A percentile compares a stretch with the other conserved stretches of the same genome.
These are phyloP conservation scores for Penstemon barbatus DNA, from an alignment of 257 asterid genomes.

Conservation along the genomic window DNA sequence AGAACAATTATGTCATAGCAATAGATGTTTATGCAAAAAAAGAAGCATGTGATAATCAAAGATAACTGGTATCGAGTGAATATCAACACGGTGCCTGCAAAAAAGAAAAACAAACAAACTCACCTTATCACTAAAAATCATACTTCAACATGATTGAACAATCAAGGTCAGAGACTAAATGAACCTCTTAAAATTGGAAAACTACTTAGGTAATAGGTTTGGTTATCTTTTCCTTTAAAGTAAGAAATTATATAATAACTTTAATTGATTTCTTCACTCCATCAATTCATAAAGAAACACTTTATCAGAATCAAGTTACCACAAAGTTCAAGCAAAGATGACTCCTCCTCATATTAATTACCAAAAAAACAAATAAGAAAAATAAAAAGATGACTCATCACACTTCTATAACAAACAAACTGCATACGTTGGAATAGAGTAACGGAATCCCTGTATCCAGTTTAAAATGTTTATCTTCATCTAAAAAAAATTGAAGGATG, in stretches of 20 bases:
- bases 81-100: constrained; percentile 1
- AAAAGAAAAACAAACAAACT: background rate
- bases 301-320: constrained; percentile 36
- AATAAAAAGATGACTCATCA: background rate
- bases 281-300: constrained; percentile 26
- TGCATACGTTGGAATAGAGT: constrained; percentile 11
- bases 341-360: constrained; percentile 12
- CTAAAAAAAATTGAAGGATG: background rate
- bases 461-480: background rate
- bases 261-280: constrained; percentile 21
- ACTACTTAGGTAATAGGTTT: constrained; percentile 7
- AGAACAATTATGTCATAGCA: background rate
- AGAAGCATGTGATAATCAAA: constrained; percentile 9
- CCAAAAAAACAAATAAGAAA: no score
- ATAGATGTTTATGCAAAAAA: background rate
- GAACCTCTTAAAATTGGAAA: background rate
- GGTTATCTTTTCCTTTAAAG: background rate
- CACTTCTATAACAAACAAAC: constrained; percentile 41
- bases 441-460: constrained; percentile 5
- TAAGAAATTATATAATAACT: background rate
- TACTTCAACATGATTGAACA: background rate
- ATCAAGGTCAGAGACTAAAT: background rate
- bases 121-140: constrained; percentile 5
- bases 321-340: constrained; percentile 41
- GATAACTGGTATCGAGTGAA: constrained; percentile 1